phyloP scores from a whole-genome alignment of 345 rosid species.

The Eucalyptus regnans region DNA sequence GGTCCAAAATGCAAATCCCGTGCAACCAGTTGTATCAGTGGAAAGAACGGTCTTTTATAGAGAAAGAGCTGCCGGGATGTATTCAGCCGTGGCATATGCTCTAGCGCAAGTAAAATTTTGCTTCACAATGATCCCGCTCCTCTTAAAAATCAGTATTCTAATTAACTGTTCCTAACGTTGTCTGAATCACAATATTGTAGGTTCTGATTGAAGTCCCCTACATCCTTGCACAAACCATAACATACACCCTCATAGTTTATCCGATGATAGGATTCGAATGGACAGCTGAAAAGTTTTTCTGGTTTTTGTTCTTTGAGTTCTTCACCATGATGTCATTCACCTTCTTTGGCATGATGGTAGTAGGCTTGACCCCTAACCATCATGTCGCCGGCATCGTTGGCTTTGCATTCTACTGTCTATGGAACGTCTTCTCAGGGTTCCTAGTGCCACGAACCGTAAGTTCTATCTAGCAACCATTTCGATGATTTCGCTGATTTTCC shows the following conservation, averaged over 20 bases:
- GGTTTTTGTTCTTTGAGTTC: conserved; percentile 37
- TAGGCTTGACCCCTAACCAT: conserved; percentile 32
- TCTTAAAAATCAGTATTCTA: background rate
- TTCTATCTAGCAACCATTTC: background rate
- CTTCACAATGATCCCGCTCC: background rate
- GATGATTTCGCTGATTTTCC: background rate
- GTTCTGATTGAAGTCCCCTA: conserved; percentile 29
- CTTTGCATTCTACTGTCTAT: conserved; percentile 11
- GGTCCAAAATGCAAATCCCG: conserved; percentile 11
- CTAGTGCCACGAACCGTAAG: conserved; percentile 25
- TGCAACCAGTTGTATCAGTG: conserved; percentile 25
- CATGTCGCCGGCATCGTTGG: conserved; percentile 14
- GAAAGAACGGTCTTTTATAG: conserved; percentile 38
- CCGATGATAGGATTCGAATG: conserved; percentile 36
- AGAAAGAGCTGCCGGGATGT: conserved; percentile 48
- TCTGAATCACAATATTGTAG: background rate
- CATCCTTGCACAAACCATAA: conserved; percentile 8
- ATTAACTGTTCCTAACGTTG: background rate
- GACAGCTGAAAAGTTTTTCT: conserved; percentile 25
- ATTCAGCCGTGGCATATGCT: conserved; percentile 37
- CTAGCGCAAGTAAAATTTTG: conserved; percentile 24
- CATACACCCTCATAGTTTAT: conserved; percentile 17
- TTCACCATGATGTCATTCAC: conserved; percentile 32
- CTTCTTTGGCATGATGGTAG: conserved; percentile 31
- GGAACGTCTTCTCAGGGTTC: conserved; percentile 39